phyloP scores from a whole-genome alignment of 2,329 filamentous ascomycete species.

The Colletotrichum sp. region DNA sequence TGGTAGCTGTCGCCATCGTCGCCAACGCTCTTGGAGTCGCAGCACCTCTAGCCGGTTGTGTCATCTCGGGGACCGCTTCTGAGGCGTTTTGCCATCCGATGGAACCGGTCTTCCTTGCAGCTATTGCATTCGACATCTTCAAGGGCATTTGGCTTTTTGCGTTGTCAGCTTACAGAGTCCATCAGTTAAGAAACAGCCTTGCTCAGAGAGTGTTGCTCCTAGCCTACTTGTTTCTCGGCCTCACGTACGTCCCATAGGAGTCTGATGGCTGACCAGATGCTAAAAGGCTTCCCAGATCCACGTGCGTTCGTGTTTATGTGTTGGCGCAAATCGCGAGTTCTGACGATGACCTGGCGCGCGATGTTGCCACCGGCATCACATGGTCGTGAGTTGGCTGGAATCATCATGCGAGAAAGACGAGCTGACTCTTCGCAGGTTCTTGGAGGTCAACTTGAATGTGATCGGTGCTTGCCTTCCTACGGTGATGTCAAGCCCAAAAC shows the following conservation, averaged over 20 bases:
- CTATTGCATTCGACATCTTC: background rate
- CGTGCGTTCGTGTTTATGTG: background rate
- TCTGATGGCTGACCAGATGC: background rate
- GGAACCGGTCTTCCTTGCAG: background rate
- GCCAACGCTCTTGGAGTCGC: background rate
- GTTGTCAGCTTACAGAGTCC: background rate
- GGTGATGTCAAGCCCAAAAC: background rate
- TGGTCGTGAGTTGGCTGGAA: background rate
- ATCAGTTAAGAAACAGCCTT: background rate
- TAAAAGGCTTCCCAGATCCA: background rate
- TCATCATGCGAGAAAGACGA: background rate
- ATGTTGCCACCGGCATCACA: background rate
- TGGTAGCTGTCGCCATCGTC: background rate
- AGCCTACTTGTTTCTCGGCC: background rate
- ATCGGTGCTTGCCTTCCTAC: background rate
- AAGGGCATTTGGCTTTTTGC: background rate
- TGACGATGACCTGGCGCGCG: background rate
- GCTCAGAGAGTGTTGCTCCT: background rate
- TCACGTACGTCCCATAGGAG: background rate
- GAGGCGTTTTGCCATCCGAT: background rate
- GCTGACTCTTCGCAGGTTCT: background rate
- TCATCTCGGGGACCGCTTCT: background rate
- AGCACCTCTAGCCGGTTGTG: background rate
- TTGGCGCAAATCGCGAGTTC: background rate
- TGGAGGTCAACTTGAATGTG: background rate